Base-by-base conservation (phyloP, 495 filamentous ascomycete species). In the Darksidea phi region DNA sequence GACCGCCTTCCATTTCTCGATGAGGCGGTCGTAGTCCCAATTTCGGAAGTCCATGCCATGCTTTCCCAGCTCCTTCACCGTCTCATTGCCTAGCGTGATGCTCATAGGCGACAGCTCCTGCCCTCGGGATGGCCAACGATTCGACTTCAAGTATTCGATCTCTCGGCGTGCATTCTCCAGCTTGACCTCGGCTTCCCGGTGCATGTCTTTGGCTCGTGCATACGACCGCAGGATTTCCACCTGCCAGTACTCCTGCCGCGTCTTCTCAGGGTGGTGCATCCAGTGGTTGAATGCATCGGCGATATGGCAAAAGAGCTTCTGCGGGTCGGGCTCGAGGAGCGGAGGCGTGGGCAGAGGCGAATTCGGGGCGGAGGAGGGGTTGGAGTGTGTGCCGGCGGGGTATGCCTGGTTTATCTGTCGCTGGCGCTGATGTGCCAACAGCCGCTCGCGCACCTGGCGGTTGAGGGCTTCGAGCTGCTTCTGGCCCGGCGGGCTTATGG, bases 171-270 rank as follows among this genome's bases (percentile, higher is more conserved):
- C 78, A 10, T 78, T 70, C 18, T 85, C 84, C 23, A 91, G 81
- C 32, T 78, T 76, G 15, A 82, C 77, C 57, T 87, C 84, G 1
- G 84, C 63, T 15, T 81, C 80, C 57, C 84, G 78, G n/a, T 84
- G 78, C 63, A 85, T 81, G 54, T 88, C 85, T 38, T 83, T 75
- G 56, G 87, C 86, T n/a, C 82, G 78, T 8, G 82, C 83, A 48
- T 87, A 86, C 28, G 87, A 83, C 37, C 90, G 84, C 1, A 86
- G 85, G 38, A 90, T 79, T 68, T 93, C 89, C n/a, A 93, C 75
- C 28, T 79, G 83, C 91, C 91, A 96, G 3, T 82, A 71, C 36
- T 90, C 84, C 28, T 79, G 77, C 34, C 80, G 80, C 38, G 84
- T 75, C 17, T 81, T 77, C 8, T 74, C 71, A 1, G 85, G 63